These are phyloP conservation scores for Aspergillus phoenicis DNA, from an alignment of 2,329 filamentous ascomycete genomes.

Conservation along the genomic window DNA sequence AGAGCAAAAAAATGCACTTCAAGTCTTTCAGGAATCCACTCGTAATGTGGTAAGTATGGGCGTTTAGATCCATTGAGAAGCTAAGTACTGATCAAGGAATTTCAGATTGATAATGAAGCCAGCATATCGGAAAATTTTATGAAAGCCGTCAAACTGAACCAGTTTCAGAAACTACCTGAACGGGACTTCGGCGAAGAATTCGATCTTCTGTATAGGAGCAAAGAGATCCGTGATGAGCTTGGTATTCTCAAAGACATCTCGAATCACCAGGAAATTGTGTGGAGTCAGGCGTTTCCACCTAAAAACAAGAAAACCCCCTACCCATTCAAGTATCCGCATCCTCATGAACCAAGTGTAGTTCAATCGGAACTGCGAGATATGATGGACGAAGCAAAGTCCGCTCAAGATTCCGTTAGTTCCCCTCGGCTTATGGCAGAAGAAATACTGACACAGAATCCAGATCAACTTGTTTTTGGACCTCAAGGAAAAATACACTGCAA, in stretches of 20 bases:
- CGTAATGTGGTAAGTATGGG: no score
- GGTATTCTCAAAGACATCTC: background rate
- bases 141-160: background rate
- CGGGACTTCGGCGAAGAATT: background rate
- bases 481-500: slow-evolving; percentile 23
- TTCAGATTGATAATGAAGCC: no score
- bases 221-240: background rate
- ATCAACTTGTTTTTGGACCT: slow-evolving; percentile 14
- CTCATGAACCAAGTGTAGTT: background rate
- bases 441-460: background rate
- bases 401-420: background rate
- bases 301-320: background rate
- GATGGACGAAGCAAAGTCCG: background rate
- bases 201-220: background rate
- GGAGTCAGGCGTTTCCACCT: background rate
- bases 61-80: no score
- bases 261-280: background rate
- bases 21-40: no score
- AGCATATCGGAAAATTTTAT: no score
- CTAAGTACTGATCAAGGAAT: no score
- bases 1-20: no score
- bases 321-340: background rate
- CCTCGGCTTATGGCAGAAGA: background rate
- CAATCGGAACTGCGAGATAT: background rate
- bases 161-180: background rate